Evolutionary conservation across 169 alveolate species (phyloP), one percentile per base, ranked within the genome.

Genomic region (Pseudocohnilembus persalinus): DNA sequence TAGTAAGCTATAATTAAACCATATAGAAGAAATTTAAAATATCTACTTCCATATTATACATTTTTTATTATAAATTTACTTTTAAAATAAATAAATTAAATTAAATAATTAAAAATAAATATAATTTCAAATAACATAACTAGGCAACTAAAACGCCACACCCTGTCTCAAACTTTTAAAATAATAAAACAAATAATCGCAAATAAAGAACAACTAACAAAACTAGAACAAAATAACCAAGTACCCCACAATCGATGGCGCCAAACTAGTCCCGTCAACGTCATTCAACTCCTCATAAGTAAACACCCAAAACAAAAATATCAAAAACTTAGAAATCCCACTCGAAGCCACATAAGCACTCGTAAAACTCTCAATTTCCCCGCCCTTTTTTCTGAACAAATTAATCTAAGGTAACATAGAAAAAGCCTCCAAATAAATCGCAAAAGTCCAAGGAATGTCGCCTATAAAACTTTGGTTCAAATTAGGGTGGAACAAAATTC

Each of bases 391-490:
- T n/a, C 92, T 82, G 83, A 93, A 90, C 68, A 93, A 75, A 65
- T 88, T 87, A 64, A 91, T 89, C 82, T 93, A 90, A 29, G 96
- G 95, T 76, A 91, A 83, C 87, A 91, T 88, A 1, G 95, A 94
- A 30, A 90, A 76, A 75, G 95, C 86, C 88, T 93, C 95, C 84
- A 93, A 82, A 76, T 93, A 93, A 73, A 93, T 81, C 27, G 94
- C 89, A 85, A 91, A 91, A 74, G 94, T 89, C 96, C 96, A 93
- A 4, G 90, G 87, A 31, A 91, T 87, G 82, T 93, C 95, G 64
- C 89, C 90, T 49, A 90, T 89, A 35, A 89, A 74, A 34, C 82
- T 85, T 83, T 80, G 75, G 83, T 93, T 91, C 77, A 93, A 90
- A 77, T 83, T 82, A 33, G 96, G 94, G 79, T 92, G 95, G 26